Conservation (phyloP, 305 asterid species). For the Plantago coronopus region DNA sequence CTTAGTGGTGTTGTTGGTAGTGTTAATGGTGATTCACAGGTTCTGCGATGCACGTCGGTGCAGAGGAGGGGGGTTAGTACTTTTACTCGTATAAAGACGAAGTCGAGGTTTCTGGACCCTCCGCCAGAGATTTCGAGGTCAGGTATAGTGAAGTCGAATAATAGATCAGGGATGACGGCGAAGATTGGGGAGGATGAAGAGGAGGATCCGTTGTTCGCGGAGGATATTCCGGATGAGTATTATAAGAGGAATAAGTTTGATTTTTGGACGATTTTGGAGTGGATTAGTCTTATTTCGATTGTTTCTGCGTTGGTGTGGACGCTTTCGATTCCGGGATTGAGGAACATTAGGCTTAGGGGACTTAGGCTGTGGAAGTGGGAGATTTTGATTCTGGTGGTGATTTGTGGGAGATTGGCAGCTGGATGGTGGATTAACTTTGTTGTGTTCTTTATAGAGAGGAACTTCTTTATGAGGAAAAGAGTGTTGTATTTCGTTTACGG, state of each 20-base stretch:
- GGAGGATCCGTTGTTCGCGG: conserved; percentile 59
- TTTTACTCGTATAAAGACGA: conserved; percentile 60
- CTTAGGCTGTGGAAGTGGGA: conserved; percentile 80
- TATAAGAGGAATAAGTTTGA: conserved; percentile 34
- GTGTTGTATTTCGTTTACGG: conserved; percentile 82
- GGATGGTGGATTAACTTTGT: conserved; percentile 66
- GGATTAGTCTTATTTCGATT: conserved; percentile 56
- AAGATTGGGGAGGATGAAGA: conserved; percentile 51
- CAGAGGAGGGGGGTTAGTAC: conserved; percentile 40
- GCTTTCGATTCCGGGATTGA: conserved; percentile 30
- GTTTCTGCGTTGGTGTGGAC: conserved; percentile 46
- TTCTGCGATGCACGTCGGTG: conserved; percentile 58
- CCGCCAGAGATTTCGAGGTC: conserved; percentile 45
- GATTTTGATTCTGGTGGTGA: conserved; percentile 60
- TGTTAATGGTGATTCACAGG: conserved; percentile 40
- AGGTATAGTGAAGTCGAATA: conserved; percentile 40
- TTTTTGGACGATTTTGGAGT: conserved; percentile 40
- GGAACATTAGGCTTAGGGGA: conserved; percentile 38
- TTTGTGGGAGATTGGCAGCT: conserved; percentile 76
- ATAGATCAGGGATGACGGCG: conserved; percentile 33
- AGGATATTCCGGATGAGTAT: conserved; percentile 61
- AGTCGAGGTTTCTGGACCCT: conserved; percentile 73
- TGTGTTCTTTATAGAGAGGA: conserved; percentile 69
- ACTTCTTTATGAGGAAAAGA: conserved; percentile 62
- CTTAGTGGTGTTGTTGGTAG: conserved; percentile 9